Evolutionary conservation across 2,329 filamentous ascomycete species (phyloP).

Genomic region (Didymellaceae sp.): DNA sequence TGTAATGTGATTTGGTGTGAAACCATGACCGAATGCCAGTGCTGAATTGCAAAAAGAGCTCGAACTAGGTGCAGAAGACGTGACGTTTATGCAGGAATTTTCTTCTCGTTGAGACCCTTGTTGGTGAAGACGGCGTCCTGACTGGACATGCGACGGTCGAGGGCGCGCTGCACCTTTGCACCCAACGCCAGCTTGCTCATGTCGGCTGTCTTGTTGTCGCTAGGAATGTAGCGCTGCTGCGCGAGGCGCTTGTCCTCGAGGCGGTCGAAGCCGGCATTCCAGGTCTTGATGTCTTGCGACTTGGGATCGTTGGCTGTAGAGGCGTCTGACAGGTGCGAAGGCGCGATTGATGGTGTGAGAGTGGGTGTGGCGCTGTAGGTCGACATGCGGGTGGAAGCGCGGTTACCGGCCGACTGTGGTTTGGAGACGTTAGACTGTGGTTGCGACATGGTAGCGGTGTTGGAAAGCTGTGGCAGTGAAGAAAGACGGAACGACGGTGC

Average conservation of each 20-base stretch:
- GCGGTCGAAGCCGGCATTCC: slow-evolving; percentile 80
- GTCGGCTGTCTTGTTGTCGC: slow-evolving; percentile 79
- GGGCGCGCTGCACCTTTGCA: slow-evolving; percentile 87
- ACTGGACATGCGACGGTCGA: slow-evolving; percentile 82
- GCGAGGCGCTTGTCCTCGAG: slow-evolving; percentile 88
- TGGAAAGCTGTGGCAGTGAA: slow-evolving; percentile 8
- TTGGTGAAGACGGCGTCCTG: slow-evolving; percentile 87
- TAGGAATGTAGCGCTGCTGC: slow-evolving; percentile 81
- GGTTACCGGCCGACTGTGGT: slow-evolving; percentile 43
- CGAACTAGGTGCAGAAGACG: background rate
- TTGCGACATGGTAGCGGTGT: slow-evolving; percentile 28
- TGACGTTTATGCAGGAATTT: slow-evolving; percentile 35
- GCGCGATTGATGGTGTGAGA: slow-evolving; percentile 58
- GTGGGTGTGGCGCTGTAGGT: slow-evolving; percentile 60
- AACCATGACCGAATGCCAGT: slow-evolving; percentile 10
- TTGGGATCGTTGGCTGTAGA: slow-evolving; percentile 54
- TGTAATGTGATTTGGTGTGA: slow-evolving; percentile 10
- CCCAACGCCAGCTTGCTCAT: slow-evolving; percentile 86
- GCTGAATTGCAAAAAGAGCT: slow-evolving; percentile 16
- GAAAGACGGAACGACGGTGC: slow-evolving; percentile 5
- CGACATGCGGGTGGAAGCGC: slow-evolving; percentile 55
- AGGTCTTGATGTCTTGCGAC: slow-evolving; percentile 72
- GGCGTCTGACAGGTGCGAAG: slow-evolving; percentile 49
- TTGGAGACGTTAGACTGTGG: slow-evolving; percentile 35
- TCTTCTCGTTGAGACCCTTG: slow-evolving; percentile 48